Base-by-base conservation (phyloP, 148 eudicot genomes). In the Chenopodium album region DNA sequence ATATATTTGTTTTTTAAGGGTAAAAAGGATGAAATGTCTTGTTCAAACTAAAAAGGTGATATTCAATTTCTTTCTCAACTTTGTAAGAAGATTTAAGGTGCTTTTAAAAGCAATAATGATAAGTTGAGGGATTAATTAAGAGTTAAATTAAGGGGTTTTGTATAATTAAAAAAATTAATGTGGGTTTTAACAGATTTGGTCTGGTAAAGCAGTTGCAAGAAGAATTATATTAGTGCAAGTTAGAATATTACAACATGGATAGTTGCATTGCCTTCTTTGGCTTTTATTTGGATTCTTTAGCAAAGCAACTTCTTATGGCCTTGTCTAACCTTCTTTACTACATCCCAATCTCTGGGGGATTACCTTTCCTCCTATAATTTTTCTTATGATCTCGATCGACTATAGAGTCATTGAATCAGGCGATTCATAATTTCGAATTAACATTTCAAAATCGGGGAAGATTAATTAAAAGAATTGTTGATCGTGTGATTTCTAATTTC, bases 171-270 rank as follows among this genome's bases (percentile, higher is more conserved):
- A 13, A 13, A 12, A 1, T 56, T 54, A 13, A 34, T 17, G 77
- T 63, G 59, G 69, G 79, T 60, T 41, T 41, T 82, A 52, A 22
- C 46, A 84, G 86, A 89, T 88, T 88, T 88, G 90, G 92, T 89
- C 83, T 79, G 85, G 17, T 81, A 88, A 92, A 89, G 90, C 83
- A 84, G 89, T 89, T 87, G 90, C 91, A 87, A 79, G 79, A 79
- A 41, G 90, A 90, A 90, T 86, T 85, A 78, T 81, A 68, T 50
- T 85, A 87, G 88, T 88, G 89, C 87, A 86, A 60, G 32, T 32
- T 73, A 78, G 93, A 92, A 91, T 92, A 90, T 89, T 79, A 85
- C 85, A 86, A 87, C 88, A 86, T 87, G 92, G 17, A 72, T 37
- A 41, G 13, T 73, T 19, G 79, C 23, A 7, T 72, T 9, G 4